Conservation (phyloP, 2,329 filamentous ascomycete species). For the Talaromyces sp. region DNA sequence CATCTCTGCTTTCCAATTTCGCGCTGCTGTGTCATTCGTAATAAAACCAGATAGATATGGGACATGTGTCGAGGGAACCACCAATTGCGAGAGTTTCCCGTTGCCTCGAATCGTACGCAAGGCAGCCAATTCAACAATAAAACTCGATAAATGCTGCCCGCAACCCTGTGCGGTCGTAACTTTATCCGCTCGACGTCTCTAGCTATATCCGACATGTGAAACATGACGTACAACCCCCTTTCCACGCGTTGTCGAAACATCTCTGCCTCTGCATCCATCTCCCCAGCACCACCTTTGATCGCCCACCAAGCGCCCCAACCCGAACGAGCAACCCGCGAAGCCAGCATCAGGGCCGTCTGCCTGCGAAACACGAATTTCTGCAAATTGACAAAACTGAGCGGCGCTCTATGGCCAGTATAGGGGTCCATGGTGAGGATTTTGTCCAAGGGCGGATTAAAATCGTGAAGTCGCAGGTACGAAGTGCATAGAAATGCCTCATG, state of each 20-base stretch:
- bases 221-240: slow-evolving; percentile 29
- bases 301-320: slow-evolving; percentile 29
- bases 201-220: slow-evolving; percentile 31
- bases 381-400: slow-evolving; percentile 26
- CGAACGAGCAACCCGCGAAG: slow-evolving; percentile 26
- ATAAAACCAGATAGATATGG: slow-evolving; percentile 26
- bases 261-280: slow-evolving; percentile 30
- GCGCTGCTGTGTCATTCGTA: slow-evolving; percentile 25
- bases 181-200: slow-evolving; percentile 21
- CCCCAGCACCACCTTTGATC: slow-evolving; percentile 25
- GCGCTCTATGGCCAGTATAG: slow-evolving; percentile 23
- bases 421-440: slow-evolving; percentile 48
- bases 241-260: slow-evolving; percentile 27
- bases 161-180: slow-evolving; percentile 13
- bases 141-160: slow-evolving; percentile 19
- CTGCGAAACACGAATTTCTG: slow-evolving; percentile 25
- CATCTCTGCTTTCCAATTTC: slow-evolving; percentile 27
- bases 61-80: slow-evolving; percentile 26
- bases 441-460: slow-evolving; percentile 55
- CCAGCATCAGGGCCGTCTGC: slow-evolving; percentile 23
- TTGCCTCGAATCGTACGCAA: slow-evolving; percentile 21
- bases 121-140: slow-evolving; percentile 17
- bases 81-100: slow-evolving; percentile 21
- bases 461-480: slow-evolving; percentile 41
- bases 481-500: slow-evolving; percentile 28